These are phyloP conservation scores for Cyberlindnera veronae DNA, from an alignment of 805 yeast species.

Conservation along the genomic window DNA sequence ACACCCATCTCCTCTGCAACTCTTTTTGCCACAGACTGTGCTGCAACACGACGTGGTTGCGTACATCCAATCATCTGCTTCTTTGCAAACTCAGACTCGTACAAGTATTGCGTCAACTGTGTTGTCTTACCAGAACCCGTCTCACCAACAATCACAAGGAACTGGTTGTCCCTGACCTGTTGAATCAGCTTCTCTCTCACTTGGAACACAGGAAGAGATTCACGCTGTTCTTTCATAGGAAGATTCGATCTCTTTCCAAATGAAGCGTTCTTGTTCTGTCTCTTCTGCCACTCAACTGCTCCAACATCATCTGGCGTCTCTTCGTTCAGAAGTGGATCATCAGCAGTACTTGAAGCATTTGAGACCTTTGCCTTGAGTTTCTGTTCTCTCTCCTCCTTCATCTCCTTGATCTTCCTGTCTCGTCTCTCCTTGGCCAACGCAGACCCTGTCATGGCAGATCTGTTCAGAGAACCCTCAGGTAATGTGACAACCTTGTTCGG, in stretches of 20 bases:
- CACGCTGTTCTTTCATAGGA: conserved; percentile 48
- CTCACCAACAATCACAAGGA: conserved; percentile 76
- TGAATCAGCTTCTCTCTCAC: conserved; percentile 59
- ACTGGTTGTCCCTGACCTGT: conserved; percentile 59
- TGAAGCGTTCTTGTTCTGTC: conserved; percentile 27
- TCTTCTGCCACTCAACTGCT: conserved; percentile 25
- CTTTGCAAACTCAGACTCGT: conserved; percentile 74
- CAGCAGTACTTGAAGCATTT: conserved; percentile 7
- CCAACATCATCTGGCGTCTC: conserved; percentile 22
- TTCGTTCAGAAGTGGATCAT: conserved; percentile 12
- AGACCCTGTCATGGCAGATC: conserved; percentile 78
- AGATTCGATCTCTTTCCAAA: conserved; percentile 39
- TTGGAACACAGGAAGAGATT: conserved; percentile 69
- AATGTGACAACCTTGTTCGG: conserved; percentile 60
- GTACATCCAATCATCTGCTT: conserved; percentile 76
- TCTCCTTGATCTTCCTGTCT: conserved; percentile 51
- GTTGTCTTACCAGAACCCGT: conserved; percentile 96
- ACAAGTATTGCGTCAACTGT: conserved; percentile 82
- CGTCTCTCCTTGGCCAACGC: conserved; percentile 59
- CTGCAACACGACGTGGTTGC: conserved; percentile 95
- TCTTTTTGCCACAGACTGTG: conserved; percentile 83
- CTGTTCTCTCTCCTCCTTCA: conserved; percentile 54
- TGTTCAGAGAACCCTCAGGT: conserved; percentile 74
- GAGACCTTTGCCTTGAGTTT: conserved; percentile 38
- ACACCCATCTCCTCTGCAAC: conserved; percentile 89